A percentile compares a stretch with the other conserved stretches of the same genome.
phyloP scores from a whole-genome alignment of 352 stramenopile species.

The Phytophthora uliginosa region DNA sequence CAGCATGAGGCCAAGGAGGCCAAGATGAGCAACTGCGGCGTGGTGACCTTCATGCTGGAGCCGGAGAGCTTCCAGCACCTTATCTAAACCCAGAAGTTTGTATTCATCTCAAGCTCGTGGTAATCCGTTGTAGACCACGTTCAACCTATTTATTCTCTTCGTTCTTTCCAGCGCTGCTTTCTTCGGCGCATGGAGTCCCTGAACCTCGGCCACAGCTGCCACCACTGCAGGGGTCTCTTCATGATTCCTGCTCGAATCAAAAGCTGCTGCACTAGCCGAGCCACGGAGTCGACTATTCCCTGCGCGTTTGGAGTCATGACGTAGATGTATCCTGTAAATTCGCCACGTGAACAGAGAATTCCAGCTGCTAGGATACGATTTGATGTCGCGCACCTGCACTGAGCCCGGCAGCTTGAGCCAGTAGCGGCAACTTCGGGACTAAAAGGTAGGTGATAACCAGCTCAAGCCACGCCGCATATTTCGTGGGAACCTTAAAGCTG shows the following conservation, averaged over 20 bases:
- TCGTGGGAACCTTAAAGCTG: slow-evolving; percentile 83
- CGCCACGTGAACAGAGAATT: slow-evolving; percentile 5
- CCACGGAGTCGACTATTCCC: slow-evolving; percentile 18
- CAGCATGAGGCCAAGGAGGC: slow-evolving; percentile 58
- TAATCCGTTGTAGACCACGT: neutral
- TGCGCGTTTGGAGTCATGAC: slow-evolving; percentile 40
- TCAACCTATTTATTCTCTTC: neutral
- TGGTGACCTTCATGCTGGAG: slow-evolving; percentile 80
- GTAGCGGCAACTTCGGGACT: slow-evolving; percentile 82
- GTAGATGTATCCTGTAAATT: slow-evolving; percentile 44
- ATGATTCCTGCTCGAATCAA: slow-evolving; percentile 37
- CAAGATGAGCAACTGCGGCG: slow-evolving; percentile 85
- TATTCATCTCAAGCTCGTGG: neutral
- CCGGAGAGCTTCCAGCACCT: slow-evolving; percentile 61
- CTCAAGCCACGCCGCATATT: slow-evolving; percentile 92
- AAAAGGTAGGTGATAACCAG: slow-evolving; percentile 87
- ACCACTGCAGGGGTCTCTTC: slow-evolving; percentile 35
- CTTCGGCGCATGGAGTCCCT: slow-evolving; percentile 19
- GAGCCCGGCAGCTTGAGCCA: slow-evolving; percentile 91
- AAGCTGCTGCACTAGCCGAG: slow-evolving; percentile 16
- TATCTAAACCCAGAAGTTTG: neutral
- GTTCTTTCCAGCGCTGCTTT: slow-evolving; percentile 16
- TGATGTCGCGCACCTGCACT: slow-evolving; percentile 60
- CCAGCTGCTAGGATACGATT: neutral
- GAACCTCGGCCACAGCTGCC: slow-evolving; percentile 36